These are phyloP conservation scores for Fusarium continuum DNA, from an alignment of 2,329 filamentous ascomycete species.

Conservation along the genomic window DNA sequence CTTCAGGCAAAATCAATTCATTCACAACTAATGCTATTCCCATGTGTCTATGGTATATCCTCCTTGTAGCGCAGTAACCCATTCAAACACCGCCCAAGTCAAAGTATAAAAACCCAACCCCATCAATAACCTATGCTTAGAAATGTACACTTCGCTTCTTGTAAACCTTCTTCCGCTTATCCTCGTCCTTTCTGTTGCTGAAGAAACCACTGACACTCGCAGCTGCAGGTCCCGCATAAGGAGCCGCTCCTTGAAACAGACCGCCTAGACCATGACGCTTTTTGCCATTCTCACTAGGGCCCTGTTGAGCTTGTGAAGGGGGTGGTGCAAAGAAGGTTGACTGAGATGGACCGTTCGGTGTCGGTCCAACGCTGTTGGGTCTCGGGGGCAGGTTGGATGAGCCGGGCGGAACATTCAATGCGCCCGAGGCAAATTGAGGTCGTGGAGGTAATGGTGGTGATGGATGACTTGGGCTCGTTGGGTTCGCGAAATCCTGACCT, in stretches of 20 bases:
- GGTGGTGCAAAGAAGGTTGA: constrained; percentile 38
- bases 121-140: constrained; percentile 30
- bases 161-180: constrained; percentile 54
- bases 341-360: constrained; percentile 32
- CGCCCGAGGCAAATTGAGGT: constrained; percentile 36
- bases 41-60: constrained; percentile 41
- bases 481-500: constrained; percentile 51
- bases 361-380: constrained; percentile 60
- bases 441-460: constrained; percentile 50
- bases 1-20: background rate
- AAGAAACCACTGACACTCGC: constrained; percentile 59
- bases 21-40: constrained; percentile 15
- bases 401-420: constrained; percentile 5
- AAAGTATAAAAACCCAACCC: background rate
- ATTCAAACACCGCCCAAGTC: constrained; percentile 15
- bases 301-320: constrained; percentile 33
- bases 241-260: constrained; percentile 42
- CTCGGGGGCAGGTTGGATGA: constrained; percentile 52
- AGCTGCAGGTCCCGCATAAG: constrained; percentile 52
- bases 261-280: constrained; percentile 44
- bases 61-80: constrained; percentile 8
- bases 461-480: constrained; percentile 30
- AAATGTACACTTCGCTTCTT: constrained; percentile 62
- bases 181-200: constrained; percentile 48
- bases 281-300: constrained; percentile 33